Evolutionary conservation across 306 rosid genomes (phyloP).

Genomic region (Prunus fruticosa): DNA sequence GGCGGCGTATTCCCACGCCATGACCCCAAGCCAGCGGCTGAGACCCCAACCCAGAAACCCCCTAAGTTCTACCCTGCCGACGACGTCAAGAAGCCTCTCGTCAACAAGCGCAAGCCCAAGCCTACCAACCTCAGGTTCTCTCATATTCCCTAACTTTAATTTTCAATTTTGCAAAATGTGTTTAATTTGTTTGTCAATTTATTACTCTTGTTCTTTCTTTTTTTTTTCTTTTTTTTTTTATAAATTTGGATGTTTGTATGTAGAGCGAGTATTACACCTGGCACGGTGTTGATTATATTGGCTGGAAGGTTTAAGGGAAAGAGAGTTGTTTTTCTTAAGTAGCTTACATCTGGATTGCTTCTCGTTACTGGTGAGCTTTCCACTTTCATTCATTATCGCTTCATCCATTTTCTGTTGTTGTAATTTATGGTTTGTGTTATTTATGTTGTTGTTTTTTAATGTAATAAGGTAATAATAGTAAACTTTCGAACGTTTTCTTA

Average conservation of each 20-base stretch:
- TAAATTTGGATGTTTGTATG: neutral
- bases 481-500: too few relatives aligned
- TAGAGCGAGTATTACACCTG: conserved; percentile 30
- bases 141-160: neutral
- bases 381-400: neutral
- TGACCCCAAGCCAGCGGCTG: conserved; percentile 24
- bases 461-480: too few relatives aligned
- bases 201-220: neutral
- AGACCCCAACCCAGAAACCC: conserved; percentile 15
- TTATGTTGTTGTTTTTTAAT: neutral
- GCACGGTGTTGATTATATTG: conserved; percentile 36
- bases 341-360: conserved; percentile 35
- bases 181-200: neutral
- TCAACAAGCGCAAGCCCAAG: conserved; percentile 31
- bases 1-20: conserved; percentile 37
- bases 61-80: conserved; percentile 38
- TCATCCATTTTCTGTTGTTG: neutral
- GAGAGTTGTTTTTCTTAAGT: conserved; percentile 35
- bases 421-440: neutral
- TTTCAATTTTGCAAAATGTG: neutral
- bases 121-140: conserved; percentile 35
- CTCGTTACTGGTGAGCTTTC: conserved; percentile 26
- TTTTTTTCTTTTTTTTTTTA: neutral
- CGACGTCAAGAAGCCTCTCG: conserved; percentile 32
- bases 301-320: conserved; percentile 42